Percentiles rank a stretch among this genome's conserved stretches.
These are phyloP conservation scores for Yamadazyma kitorensis DNA, from an alignment of 805 yeast genomes.

Conservation along the genomic window DNA sequence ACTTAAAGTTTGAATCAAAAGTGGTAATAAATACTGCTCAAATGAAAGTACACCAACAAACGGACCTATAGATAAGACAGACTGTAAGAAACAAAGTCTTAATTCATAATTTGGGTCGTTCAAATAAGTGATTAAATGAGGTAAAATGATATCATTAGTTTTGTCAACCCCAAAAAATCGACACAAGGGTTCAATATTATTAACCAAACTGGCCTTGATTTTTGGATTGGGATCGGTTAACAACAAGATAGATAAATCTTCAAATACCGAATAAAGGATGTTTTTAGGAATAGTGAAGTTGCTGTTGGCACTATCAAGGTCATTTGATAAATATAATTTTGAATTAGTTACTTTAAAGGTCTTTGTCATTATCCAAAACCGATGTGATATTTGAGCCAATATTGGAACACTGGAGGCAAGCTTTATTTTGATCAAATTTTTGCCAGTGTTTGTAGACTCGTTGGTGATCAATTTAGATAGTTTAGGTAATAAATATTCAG, in stretches of 20 bases:
- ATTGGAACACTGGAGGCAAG: conserved; percentile 73
- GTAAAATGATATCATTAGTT: conserved; percentile 82
- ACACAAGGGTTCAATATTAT: conserved; percentile 74
- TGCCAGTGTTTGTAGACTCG: conserved; percentile 14
- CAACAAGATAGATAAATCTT: conserved; percentile 58
- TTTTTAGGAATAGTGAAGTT: conserved; percentile 32
- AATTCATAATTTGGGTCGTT: conserved; percentile 73
- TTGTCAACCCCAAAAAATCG: conserved; percentile 81
- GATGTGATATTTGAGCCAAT: conserved; percentile 62
- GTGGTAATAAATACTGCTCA: conserved; percentile 85
- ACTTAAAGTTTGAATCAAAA: conserved; percentile 75
- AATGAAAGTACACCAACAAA: conserved; percentile 78
- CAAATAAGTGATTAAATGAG: conserved; percentile 87
- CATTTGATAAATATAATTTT: background rate
- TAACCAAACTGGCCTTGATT: conserved; percentile 68
- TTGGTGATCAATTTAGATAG: conserved; percentile 23
- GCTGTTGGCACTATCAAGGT: conserved; percentile 3
- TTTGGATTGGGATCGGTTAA: conserved; percentile 65
- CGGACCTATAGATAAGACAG: conserved; percentile 71
- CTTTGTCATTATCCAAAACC: conserved; percentile 61
- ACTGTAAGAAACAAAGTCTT: conserved; percentile 66
- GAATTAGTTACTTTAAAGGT: conserved; percentile 33
- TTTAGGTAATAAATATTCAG: conserved; percentile 80
- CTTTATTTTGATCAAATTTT: conserved; percentile 51
- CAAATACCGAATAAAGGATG: conserved; percentile 53